phyloP scores from a whole-genome alignment of 345 rosid genomes.

The Raphanus raphanistrum region DNA sequence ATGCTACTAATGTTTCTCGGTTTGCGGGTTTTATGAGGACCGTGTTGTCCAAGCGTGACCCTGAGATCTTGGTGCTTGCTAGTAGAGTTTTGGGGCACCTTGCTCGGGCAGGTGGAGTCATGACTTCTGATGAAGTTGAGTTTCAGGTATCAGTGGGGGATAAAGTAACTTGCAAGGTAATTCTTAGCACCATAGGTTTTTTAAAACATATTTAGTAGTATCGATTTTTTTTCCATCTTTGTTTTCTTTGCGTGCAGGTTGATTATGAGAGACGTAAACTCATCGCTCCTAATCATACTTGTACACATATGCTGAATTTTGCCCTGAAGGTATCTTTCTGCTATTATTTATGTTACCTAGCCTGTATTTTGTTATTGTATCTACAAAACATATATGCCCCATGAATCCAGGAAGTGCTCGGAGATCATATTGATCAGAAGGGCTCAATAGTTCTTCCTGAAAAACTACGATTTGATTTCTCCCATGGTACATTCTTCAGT shows the following conservation, averaged over 20 bases:
- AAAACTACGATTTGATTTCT: constrained; percentile 80
- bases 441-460: constrained; percentile 90
- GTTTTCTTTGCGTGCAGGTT: constrained; percentile 45
- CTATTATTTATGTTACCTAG: neutral
- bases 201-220: neutral
- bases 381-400: neutral
- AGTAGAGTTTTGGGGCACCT: constrained; percentile 95
- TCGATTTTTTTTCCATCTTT: neutral
- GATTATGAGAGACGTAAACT: constrained; percentile 75
- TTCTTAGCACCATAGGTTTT: neutral
- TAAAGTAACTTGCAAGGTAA: constrained; percentile 70
- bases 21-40: constrained; percentile 70
- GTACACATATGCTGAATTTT: constrained; percentile 40
- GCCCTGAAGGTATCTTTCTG: neutral
- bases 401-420: constrained; percentile 72
- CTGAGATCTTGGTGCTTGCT: constrained; percentile 77
- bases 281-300: constrained; percentile 84
- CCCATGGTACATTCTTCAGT: constrained; percentile 43
- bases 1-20: constrained; percentile 90
- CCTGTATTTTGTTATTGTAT: neutral
- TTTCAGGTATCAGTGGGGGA: constrained; percentile 69
- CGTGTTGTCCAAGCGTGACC: constrained; percentile 80
- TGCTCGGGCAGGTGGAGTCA: constrained; percentile 96
- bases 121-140: constrained; percentile 98
- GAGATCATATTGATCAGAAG: constrained; percentile 80